These are phyloP conservation scores for Eimeria sp. DNA, from an alignment of 169 alveolate genomes.

Conservation along the genomic window DNA sequence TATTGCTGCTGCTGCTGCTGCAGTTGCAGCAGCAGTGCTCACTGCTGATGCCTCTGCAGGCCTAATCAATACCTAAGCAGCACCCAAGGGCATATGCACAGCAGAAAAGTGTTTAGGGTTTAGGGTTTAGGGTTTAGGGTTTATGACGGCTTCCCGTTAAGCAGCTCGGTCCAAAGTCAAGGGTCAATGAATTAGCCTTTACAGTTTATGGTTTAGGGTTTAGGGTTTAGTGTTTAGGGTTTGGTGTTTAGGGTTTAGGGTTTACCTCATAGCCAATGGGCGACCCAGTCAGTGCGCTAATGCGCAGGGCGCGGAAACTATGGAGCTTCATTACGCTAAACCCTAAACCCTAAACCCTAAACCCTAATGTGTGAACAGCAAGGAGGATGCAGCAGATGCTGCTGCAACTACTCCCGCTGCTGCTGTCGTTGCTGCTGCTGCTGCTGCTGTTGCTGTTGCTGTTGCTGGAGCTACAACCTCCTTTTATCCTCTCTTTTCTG, in stretches of 20 bases:
- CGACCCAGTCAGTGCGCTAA: conserved; percentile 6
- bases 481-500: background rate
- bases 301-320: conserved; percentile 1
- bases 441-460: conserved; percentile 3
- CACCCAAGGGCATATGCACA: background rate
- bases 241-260: conserved; percentile 37
- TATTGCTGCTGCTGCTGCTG: conserved; percentile 40
- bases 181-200: background rate
- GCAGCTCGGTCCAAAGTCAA: background rate
- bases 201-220: background rate
- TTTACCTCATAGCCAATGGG: conserved; percentile 52
- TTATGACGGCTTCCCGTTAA: background rate
- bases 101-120: background rate
- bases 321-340: background rate
- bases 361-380: background rate
- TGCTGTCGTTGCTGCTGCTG: conserved; percentile 2
- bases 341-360: conserved; percentile 16
- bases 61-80: background rate
- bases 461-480: conserved; percentile 12
- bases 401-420: background rate
- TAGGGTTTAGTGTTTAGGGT: conserved; percentile 27
- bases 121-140: conserved; percentile 10
- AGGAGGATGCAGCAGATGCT: background rate
- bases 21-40: conserved; percentile 2
- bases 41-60: background rate